A percentile compares a stretch with the other conserved stretches of the same genome.
Conservation (phyloP, 164 flowering plant genomes). For the Vitis amurensis region DNA sequence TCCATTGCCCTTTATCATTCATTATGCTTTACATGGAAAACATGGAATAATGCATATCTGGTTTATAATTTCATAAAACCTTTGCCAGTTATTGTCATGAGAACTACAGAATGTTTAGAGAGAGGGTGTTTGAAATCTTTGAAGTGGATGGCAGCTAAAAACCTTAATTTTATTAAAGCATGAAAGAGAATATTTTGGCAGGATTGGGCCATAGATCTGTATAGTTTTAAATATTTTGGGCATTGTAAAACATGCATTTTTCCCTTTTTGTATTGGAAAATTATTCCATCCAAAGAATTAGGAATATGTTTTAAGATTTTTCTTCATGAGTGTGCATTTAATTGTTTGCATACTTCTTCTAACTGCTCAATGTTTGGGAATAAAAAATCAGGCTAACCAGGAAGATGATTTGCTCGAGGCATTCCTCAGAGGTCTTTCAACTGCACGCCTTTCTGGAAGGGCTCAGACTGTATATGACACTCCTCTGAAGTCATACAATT, state of each 20-base stretch:
- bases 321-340: neutral
- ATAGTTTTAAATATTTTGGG: neutral
- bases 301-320: neutral
- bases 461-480: conserved; percentile 63
- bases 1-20: neutral
- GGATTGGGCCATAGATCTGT: neutral
- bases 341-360: neutral
- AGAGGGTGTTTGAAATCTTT: neutral
- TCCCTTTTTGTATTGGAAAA: too few species aligned
- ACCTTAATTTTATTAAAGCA: too few species aligned
- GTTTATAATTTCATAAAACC: neutral
- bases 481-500: conserved; percentile 9
- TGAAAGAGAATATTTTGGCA: too few species aligned
- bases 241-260: too few species aligned
- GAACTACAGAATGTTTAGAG: neutral
- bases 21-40: neutral
- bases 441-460: conserved; percentile 67
- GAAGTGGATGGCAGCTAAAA: too few species aligned
- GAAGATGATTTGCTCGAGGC: conserved; percentile 53
- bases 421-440: conserved; percentile 73
- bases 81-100: too few species aligned
- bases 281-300: neutral
- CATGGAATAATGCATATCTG: neutral
- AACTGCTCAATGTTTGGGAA: conserved; percentile 1
- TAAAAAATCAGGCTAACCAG: conserved; percentile 28